Base-by-base conservation (phyloP, 2,329 filamentous ascomycete genomes). In the Phaeophleospora eucalypticola region DNA sequence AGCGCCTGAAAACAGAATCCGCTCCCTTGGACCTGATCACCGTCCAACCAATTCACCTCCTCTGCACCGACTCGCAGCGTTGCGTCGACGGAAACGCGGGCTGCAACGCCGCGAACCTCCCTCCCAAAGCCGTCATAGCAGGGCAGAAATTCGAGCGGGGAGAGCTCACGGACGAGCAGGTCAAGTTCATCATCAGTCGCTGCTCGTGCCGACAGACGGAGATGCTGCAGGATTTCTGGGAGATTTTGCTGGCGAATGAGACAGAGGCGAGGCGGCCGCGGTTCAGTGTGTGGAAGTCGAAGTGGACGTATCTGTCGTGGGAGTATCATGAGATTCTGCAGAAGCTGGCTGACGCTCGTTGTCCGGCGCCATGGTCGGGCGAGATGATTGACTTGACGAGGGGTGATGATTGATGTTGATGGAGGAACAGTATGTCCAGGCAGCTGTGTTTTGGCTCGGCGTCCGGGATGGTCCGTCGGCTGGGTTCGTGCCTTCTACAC, bases 131-230 rank as follows among this genome's bases (percentile, higher is more conserved):
- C 2, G 37, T 45, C 14, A 34, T 34, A 32, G 18, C 16, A 36
- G 37, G 32, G 9, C 37, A 34, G 10, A 15, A 21, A 4, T 49
- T 49, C 33, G 16, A 14, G 4, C 19, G 14, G 0, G 39, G 43
- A 10, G 40, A 43, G 19, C 29, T 36, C 12, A 43, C 48, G 4
- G 15, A 37, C 6, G 24, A 27, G 3, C 21, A 50, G 14, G 24
- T 50, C 2, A 38, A 35, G 4, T 50, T 36, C 36, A 43, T 50
- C 20, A 41, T 50, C 34, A 42, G 33, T 14, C 27, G 43, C 14
- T 39, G 39, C 17, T 21, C 9, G 18, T 50, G 48, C 16, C 17
- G 15, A 4, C 27, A 20, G 10, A 41, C 38, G 19, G 15, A 27
- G n/a, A 6, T 21, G 10, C 29, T 46, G 16, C 15, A 46, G 17